These are phyloP conservation scores for Boletus semigastroideus DNA, from an alignment of 1,284 basidiomycete genomes.

Conservation along the genomic window DNA sequence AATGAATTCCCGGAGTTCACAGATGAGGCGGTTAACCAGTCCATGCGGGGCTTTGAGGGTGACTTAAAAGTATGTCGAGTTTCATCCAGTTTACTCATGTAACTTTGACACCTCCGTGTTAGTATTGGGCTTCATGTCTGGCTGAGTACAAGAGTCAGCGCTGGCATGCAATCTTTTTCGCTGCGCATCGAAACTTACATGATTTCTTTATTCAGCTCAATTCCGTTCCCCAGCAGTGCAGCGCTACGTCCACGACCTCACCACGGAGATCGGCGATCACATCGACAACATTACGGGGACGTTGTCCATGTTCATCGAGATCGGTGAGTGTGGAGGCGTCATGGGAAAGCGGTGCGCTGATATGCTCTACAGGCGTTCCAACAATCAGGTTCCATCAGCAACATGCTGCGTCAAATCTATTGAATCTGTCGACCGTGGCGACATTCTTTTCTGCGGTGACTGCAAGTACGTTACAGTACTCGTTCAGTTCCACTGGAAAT, in stretches of 20 bases:
- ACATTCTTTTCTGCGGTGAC: conserved; percentile 65
- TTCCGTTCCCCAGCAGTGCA: conserved; percentile 54
- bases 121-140: conserved; percentile 37
- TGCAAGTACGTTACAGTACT: conserved; percentile 55
- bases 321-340: conserved; percentile 40
- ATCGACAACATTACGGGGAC: conserved; percentile 52
- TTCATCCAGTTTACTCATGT: not conserved
- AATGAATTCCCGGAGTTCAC: conserved; percentile 60
- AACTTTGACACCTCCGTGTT: conserved; percentile 15
- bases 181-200: conserved; percentile 12
- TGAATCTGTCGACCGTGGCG: conserved; percentile 57
- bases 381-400: conserved; percentile 61
- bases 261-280: conserved; percentile 53
- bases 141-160: conserved; percentile 35
- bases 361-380: conserved; percentile 48
- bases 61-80: conserved; percentile 45
- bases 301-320: conserved; percentile 53
- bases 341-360: conserved; percentile 20
- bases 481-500: conserved; percentile 34
- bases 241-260: conserved; percentile 54
- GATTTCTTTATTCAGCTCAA: conserved; percentile 38
- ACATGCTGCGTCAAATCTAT: conserved; percentile 50
- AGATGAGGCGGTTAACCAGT: conserved; percentile 53
- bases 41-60: conserved; percentile 49
- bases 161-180: not conserved